phyloP scores from a whole-genome alignment of 2,329 filamentous ascomycete genomes.

The Phoma sp. region DNA sequence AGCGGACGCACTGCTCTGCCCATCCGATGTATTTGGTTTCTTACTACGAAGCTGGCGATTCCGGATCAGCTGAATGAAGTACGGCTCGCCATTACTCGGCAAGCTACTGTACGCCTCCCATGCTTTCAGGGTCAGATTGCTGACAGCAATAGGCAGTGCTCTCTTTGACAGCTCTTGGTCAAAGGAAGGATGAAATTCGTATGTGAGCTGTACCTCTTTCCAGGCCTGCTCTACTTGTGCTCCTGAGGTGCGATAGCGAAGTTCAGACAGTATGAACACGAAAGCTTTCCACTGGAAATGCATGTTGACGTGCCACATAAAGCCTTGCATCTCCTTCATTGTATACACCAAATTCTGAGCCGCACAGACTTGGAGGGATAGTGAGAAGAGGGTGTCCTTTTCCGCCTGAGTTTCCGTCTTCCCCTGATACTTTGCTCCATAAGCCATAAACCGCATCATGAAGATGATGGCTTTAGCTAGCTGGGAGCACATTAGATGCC shows the following conservation, averaged over 20 bases:
- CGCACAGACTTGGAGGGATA: constrained; percentile 50
- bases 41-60: constrained; percentile 7
- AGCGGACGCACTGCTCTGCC: background rate
- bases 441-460: constrained; percentile 52
- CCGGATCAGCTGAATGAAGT: constrained; percentile 31
- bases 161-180: constrained; percentile 42
- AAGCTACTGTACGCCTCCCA: constrained; percentile 47
- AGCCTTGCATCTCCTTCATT: constrained; percentile 49
- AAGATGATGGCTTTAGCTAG: constrained; percentile 53
- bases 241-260: constrained; percentile 34
- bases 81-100: constrained; percentile 22
- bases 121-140: constrained; percentile 52
- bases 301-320: constrained; percentile 54
- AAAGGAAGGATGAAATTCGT: constrained; percentile 51
- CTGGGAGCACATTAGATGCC: constrained; percentile 54
- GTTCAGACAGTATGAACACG: constrained; percentile 54
- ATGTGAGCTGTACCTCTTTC: constrained; percentile 53
- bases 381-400: constrained; percentile 49
- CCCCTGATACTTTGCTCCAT: constrained; percentile 51
- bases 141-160: constrained; percentile 52
- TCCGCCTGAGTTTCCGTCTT: constrained; percentile 43
- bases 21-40: background rate
- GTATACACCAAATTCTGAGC: constrained; percentile 50
- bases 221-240: constrained; percentile 49
- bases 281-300: constrained; percentile 61